Percentiles rank a stretch among this genome's conserved stretches.
Evolutionary conservation across 192 early-diverging fungal genomes (phyloP).

Genomic region (Funneliformis mosseae): DNA sequence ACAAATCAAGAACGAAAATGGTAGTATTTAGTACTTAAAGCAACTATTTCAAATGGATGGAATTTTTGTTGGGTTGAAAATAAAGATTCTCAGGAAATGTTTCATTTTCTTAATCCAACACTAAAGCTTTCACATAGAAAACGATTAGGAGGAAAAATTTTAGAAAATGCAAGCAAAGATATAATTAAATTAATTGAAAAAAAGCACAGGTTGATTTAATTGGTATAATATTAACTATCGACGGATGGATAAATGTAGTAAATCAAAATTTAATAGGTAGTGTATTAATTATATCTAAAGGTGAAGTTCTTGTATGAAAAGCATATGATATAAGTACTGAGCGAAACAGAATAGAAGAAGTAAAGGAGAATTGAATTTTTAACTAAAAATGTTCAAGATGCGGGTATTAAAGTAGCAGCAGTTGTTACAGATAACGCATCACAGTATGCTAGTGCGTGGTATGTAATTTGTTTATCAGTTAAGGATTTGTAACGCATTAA

Average conservation of each 20-base stretch:
- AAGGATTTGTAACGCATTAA: no score
- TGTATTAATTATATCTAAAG: slow-evolving; percentile 7
- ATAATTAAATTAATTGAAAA: background rate
- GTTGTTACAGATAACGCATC: slow-evolving; percentile 9
- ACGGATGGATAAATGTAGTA: slow-evolving; percentile 16
- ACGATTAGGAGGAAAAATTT: background rate
- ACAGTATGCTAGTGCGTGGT: slow-evolving; percentile 1
- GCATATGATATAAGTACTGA: background rate
- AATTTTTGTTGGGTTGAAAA: no score
- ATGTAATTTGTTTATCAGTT: no score
- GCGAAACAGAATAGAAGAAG: background rate
- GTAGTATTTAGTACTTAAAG: no score
- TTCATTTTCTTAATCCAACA: no score
- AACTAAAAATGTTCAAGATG: background rate
- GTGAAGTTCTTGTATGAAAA: slow-evolving; percentile 6
- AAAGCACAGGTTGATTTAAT: background rate
- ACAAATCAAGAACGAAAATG: no score
- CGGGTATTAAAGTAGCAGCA: background rate
- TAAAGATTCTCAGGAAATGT: no score
- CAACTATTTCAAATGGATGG: no score
- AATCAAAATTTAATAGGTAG: background rate
- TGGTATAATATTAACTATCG: background rate
- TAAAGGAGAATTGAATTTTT: background rate
- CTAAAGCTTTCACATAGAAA: background rate
- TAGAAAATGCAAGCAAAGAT: background rate